Evolutionary conservation across 106 monocot species (phyloP).

Genomic region (Iris macrosiphon): DNA sequence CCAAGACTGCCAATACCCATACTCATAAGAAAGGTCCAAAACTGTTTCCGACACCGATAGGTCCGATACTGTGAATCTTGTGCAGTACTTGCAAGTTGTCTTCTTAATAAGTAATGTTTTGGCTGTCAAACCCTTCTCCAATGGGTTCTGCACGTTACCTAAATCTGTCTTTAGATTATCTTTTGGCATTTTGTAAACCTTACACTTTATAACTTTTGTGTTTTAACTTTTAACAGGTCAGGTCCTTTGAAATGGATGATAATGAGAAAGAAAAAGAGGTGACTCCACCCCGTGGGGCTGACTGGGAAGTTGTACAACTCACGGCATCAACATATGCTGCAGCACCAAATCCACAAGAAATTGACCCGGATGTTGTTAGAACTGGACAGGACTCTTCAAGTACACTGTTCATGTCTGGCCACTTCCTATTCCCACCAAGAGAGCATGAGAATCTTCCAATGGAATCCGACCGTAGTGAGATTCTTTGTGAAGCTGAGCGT

Average conservation of each 20-base stretch:
- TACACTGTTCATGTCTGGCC: constrained; percentile 51
- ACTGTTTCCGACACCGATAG: too few species aligned
- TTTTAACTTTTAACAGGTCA: too few species aligned
- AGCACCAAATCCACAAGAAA: constrained; percentile 19
- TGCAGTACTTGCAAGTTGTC: too few species aligned
- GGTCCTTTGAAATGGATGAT: constrained; percentile 31
- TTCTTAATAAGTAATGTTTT: too few species aligned
- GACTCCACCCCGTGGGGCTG: constrained; percentile 31
- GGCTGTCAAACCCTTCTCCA: too few species aligned
- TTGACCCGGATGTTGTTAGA: constrained; percentile 5
- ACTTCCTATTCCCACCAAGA: constrained; percentile 79
- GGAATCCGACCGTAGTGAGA: constrained; percentile 28
- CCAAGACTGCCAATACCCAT: too few species aligned
- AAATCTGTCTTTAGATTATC: too few species aligned
- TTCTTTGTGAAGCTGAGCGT: constrained; percentile 12
- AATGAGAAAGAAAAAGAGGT: constrained; percentile 29
- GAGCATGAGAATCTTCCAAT: constrained; percentile 83
- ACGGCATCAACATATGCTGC: constrained; percentile 47
- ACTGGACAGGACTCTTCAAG: constrained; percentile 23
- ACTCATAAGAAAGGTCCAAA: too few species aligned
- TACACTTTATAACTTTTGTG: too few species aligned
- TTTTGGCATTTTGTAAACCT: too few species aligned
- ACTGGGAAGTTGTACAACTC: constrained; percentile 69
- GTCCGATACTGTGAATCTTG: too few species aligned
- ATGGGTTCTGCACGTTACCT: too few species aligned